Percentiles rank a stretch among this genome's conserved stretches.
phyloP scores from a whole-genome alignment of 2,329 filamentous ascomycete genomes.

The Exophiala aquamarina region DNA sequence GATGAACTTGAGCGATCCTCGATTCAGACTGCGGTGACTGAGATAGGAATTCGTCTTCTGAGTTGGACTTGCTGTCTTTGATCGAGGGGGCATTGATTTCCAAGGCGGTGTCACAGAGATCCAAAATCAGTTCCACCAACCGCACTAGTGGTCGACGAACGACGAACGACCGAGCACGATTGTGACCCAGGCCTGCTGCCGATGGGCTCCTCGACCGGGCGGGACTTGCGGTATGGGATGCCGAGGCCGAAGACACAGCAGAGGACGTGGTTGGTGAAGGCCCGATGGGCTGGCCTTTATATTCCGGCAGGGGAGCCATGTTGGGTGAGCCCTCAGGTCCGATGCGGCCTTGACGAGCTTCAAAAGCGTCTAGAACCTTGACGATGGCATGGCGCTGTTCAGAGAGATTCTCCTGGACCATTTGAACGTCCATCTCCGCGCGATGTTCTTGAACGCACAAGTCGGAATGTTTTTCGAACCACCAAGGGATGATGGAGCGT shows the following conservation, averaged over 20 bases:
- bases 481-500: slow-evolving; percentile 95
- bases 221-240: slow-evolving; percentile 61
- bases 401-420: slow-evolving; percentile 85
- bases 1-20: slow-evolving; percentile 86
- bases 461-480: slow-evolving; percentile 99
- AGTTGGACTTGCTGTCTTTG: slow-evolving; percentile 71
- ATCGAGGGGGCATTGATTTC: slow-evolving; percentile 94
- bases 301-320: slow-evolving; percentile 62
- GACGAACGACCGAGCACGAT: slow-evolving; percentile 85
- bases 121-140: slow-evolving; percentile 91
- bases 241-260: slow-evolving; percentile 66
- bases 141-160: slow-evolving; percentile 84
- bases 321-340: slow-evolving; percentile 48
- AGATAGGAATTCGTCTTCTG: slow-evolving; percentile 76
- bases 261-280: slow-evolving; percentile 66
- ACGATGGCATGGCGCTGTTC: slow-evolving; percentile 95
- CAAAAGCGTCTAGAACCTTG: slow-evolving; percentile 87
- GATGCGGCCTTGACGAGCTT: slow-evolving; percentile 69
- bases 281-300: slow-evolving; percentile 78
- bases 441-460: slow-evolving; percentile 93
- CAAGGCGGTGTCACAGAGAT: slow-evolving; percentile 91
- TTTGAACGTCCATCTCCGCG: slow-evolving; percentile 96
- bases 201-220: slow-evolving; percentile 64
- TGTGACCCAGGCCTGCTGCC: slow-evolving; percentile 70
- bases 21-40: slow-evolving; percentile 96